Percentiles rank a stretch among this genome's conserved stretches.
Evolutionary conservation across 78 protist species (phyloP).

Genomic region (Dictyostelium capitatum): DNA sequence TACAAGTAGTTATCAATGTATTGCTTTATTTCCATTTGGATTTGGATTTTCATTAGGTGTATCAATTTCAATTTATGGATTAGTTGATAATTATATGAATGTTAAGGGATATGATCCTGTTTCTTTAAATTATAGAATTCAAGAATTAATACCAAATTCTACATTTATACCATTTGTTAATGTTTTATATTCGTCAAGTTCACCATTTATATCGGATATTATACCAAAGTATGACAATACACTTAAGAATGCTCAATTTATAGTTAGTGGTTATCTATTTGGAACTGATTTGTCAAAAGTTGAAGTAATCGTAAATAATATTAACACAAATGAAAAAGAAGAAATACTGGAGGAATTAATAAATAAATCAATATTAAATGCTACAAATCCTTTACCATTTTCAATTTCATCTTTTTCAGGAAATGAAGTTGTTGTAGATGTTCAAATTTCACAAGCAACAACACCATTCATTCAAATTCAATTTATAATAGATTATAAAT

Average conservation of each 20-base stretch:
- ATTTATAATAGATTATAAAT: neutral
- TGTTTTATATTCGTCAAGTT: neutral
- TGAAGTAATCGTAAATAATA: neutral
- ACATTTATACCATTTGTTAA: neutral
- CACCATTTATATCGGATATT: neutral
- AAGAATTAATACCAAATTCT: neutral
- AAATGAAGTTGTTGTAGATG: neutral
- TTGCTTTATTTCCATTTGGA: neutral
- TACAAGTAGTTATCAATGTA: neutral
- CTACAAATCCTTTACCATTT: neutral
- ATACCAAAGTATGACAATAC: neutral
- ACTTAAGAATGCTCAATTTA: neutral
- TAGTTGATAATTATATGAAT: neutral
- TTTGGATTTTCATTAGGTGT: neutral
- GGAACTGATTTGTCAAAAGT: neutral
- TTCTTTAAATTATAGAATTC: neutral
- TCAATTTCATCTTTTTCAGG: neutral
- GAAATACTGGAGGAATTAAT: neutral
- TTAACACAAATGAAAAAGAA: neutral
- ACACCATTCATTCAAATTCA: neutral
- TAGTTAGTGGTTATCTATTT: neutral
- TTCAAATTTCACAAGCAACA: neutral
- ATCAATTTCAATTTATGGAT: neutral
- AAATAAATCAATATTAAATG: neutral
- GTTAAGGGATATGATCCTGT: neutral